These are phyloP conservation scores for Paecilomyces variotii DNA, from an alignment of 2,329 filamentous ascomycete species.

Conservation along the genomic window DNA sequence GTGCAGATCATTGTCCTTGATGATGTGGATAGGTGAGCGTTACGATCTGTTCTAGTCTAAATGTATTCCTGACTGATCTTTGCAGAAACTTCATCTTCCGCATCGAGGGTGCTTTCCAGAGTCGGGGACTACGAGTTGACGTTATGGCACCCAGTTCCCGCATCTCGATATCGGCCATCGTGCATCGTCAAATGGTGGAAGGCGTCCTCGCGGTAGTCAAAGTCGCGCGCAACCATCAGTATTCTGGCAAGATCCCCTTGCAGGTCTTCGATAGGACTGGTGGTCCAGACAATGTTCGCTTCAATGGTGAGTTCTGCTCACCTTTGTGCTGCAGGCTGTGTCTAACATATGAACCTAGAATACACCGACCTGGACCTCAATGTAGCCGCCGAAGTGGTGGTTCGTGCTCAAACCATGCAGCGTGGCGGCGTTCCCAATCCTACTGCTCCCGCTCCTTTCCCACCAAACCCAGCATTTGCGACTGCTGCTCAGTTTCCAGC, in stretches of 20 bases:
- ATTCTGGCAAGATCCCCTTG: conserved; percentile 64
- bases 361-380: conserved; percentile 74
- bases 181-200: conserved; percentile 77
- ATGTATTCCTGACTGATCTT: conserved; percentile 9
- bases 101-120: conserved; percentile 68
- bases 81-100: conserved; percentile 68
- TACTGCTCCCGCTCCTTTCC: conserved; percentile 13
- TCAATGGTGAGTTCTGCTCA: conserved; percentile 49
- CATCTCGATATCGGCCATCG: conserved; percentile 67
- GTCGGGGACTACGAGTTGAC: conserved; percentile 64
- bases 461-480: conserved; percentile 27
- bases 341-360: conserved; percentile 41
- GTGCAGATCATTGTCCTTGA: conserved; percentile 80
- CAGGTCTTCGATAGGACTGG: conserved; percentile 77
- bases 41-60: not conserved
- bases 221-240: conserved; percentile 62
- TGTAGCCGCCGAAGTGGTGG: conserved; percentile 72
- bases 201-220: conserved; percentile 80
- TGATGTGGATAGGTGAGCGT: conserved; percentile 53
- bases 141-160: conserved; percentile 72
- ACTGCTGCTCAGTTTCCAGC: conserved; percentile 26
- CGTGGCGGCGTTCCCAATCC: conserved; percentile 26
- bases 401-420: conserved; percentile 45
- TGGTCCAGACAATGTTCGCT: conserved; percentile 68
- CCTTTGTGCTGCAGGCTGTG: not conserved